phyloP scores from a whole-genome alignment of 768 basidiomycete species.

The Lentinula guzmanii region DNA sequence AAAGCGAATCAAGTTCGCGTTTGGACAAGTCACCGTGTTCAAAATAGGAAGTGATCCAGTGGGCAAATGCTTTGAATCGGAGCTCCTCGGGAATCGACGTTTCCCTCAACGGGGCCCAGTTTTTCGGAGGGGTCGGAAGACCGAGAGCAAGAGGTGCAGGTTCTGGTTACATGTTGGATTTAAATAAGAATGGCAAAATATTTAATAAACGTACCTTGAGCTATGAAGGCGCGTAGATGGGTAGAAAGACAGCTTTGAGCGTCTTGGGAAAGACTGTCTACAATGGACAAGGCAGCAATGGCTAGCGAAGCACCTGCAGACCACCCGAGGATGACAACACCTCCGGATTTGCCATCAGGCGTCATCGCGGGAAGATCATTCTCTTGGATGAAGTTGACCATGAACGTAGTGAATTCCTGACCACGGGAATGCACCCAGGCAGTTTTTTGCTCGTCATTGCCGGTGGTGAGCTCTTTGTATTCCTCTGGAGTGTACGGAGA shows the following conservation, averaged over 20 bases:
- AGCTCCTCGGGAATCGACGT: conserved; percentile 14
- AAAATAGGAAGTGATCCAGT: conserved; percentile 17
- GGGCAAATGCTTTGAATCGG: conserved; percentile 13
- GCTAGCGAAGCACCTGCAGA: background rate
- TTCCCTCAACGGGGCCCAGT: conserved; percentile 19
- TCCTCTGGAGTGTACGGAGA: conserved; percentile 23
- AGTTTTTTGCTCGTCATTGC: conserved; percentile 12
- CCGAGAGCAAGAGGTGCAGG: conserved; percentile 11
- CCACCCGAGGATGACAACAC: conserved; percentile 19
- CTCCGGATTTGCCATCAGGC: conserved; percentile 14
- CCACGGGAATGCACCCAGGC: conserved; percentile 20
- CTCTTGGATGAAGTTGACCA: conserved; percentile 18
- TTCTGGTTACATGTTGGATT: conserved; percentile 10
- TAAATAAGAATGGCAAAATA: background rate
- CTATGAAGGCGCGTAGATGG: background rate
- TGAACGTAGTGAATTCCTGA: conserved; percentile 19
- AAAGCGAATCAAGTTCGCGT: background rate
- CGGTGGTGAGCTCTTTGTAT: conserved; percentile 7
- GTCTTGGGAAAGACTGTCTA: background rate
- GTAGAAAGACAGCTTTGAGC: background rate
- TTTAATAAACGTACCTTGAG: background rate
- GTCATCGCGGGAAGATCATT: conserved; percentile 2
- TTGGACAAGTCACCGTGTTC: conserved; percentile 13
- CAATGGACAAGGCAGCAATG: background rate
- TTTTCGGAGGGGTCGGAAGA: conserved; percentile 13